Conservation (phyloP, 1,284 basidiomycete species). For the Fomitopsis pinicola region DNA sequence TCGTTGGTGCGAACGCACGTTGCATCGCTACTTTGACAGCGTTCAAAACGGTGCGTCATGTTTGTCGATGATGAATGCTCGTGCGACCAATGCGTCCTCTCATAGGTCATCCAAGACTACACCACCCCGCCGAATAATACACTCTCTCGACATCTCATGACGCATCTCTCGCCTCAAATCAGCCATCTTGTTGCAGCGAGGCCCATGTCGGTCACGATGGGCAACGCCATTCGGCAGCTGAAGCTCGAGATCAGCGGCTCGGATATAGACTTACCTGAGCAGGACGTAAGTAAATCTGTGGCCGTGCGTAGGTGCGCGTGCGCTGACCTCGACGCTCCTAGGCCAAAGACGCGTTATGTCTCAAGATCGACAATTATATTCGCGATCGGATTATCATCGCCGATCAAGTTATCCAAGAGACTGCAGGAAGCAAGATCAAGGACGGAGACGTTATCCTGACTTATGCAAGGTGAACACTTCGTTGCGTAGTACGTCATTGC, state of each 20-base stretch:
- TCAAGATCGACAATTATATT: slow-evolving; percentile 91
- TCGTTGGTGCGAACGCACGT: slow-evolving; percentile 83
- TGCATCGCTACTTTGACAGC: slow-evolving; percentile 84
- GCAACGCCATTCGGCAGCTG: slow-evolving; percentile 90
- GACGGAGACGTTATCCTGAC: slow-evolving; percentile 92
- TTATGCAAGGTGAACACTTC: slow-evolving; percentile 70
- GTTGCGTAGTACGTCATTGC: slow-evolving; percentile 4
- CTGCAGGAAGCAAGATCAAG: slow-evolving; percentile 90
- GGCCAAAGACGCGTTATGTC: slow-evolving; percentile 85
- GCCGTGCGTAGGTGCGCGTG: slow-evolving; percentile 1
- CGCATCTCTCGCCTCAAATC: slow-evolving; percentile 88
- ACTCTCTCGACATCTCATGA: slow-evolving; percentile 83
- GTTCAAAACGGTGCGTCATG: slow-evolving; percentile 69
- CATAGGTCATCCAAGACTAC: slow-evolving; percentile 84
- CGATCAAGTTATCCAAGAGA: slow-evolving; percentile 89
- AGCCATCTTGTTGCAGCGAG: slow-evolving; percentile 83
- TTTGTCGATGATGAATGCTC: slow-evolving; percentile 1
- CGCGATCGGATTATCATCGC: slow-evolving; percentile 92
- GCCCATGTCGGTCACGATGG: slow-evolving; percentile 94
- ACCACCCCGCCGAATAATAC: slow-evolving; percentile 79
- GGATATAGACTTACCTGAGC: slow-evolving; percentile 89
- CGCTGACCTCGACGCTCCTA: slow-evolving; percentile 28
- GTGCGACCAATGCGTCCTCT: slow-evolving; percentile 11
- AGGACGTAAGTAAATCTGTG: slow-evolving; percentile 63
- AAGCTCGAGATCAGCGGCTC: slow-evolving; percentile 95